A percentile compares a stretch with the other conserved stretches of the same genome.
Evolutionary conservation across 495 filamentous ascomycete species (phyloP).

Genomic region (Podospora bellae-mahoneyi): DNA sequence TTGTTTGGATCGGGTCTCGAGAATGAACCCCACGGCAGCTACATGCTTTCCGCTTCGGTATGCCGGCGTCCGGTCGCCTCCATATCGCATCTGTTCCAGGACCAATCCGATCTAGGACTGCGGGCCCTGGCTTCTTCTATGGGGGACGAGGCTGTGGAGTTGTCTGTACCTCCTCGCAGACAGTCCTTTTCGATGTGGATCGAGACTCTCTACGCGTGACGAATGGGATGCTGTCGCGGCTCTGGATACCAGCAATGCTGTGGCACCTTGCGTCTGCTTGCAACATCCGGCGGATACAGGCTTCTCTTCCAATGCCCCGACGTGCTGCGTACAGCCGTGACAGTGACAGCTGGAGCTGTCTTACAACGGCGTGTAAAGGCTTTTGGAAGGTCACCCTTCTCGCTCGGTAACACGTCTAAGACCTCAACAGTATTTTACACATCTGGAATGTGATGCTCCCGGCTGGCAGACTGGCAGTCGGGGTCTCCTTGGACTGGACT

Average conservation of each 20-base stretch:
- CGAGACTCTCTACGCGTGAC: conserved; percentile 3
- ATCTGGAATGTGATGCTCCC: not conserved
- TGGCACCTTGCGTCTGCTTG: not conserved
- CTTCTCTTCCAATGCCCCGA: conserved; percentile 17
- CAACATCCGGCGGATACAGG: conserved; percentile 2
- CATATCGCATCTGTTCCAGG: conserved; percentile 17
- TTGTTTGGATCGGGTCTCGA: conserved; percentile 16
- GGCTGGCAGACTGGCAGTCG: conserved; percentile 4
- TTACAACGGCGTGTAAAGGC: conserved; percentile 14
- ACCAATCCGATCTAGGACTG: conserved; percentile 11
- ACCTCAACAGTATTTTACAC: conserved; percentile 1
- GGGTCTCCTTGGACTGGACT: not conserved
- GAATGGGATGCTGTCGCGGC: conserved; percentile 14
- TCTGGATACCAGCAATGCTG: conserved; percentile 10
- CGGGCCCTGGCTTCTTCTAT: not conserved
- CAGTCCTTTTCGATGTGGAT: conserved; percentile 7
- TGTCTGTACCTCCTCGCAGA: conserved; percentile 3
- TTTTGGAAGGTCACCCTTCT: conserved; percentile 7
- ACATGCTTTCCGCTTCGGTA: conserved; percentile 14
- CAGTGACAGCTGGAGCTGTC: conserved; percentile 14
- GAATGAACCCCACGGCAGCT: conserved; percentile 18
- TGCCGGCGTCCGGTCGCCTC: conserved; percentile 16
- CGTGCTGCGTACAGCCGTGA: conserved; percentile 14
- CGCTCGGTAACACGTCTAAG: not conserved
- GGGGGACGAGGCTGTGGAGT: not conserved